A percentile compares a stretch with the other conserved stretches of the same genome.
phyloP scores from a whole-genome alignment of 495 filamentous ascomycete species.

The Penicillium odoratum region DNA sequence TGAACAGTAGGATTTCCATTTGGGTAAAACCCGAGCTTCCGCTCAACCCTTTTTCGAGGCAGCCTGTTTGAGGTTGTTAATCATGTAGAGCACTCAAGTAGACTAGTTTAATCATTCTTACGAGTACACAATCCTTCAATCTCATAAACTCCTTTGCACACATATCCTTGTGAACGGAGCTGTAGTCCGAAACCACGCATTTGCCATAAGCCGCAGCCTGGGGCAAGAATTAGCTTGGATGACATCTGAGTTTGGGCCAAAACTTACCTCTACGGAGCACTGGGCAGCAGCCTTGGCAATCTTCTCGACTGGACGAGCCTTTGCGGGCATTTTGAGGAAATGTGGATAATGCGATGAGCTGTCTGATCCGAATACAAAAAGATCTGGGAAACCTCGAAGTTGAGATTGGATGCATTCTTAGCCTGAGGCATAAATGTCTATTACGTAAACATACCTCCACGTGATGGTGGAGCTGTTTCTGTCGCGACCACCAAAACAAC shows the following conservation, averaged over 20 bases:
- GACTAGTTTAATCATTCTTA: constrained; percentile 41
- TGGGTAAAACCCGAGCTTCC: not conserved
- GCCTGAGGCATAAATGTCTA: constrained; percentile 7
- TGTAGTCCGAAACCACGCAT: constrained; percentile 90
- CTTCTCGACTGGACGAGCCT: constrained; percentile 76
- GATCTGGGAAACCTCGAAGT: not conserved
- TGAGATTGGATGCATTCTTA: not conserved
- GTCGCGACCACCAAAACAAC: constrained; percentile 34
- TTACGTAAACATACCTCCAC: constrained; percentile 27
- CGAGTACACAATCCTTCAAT: constrained; percentile 86
- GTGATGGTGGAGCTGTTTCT: constrained; percentile 29
- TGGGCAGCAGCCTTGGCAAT: constrained; percentile 80
- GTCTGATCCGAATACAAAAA: constrained; percentile 3
- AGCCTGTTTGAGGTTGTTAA: constrained; percentile 26
- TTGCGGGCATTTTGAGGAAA: constrained; percentile 33
- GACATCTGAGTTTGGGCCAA: not conserved
- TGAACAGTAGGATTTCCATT: not conserved
- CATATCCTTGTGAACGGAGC: constrained; percentile 87
- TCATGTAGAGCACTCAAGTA: not conserved
- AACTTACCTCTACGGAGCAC: constrained; percentile 75
- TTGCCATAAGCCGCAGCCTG: constrained; percentile 87
- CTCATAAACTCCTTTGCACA: constrained; percentile 82
- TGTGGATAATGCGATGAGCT: not conserved
- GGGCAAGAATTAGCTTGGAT: constrained; percentile 12
- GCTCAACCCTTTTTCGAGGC: constrained; percentile 42